Evolutionary conservation across 768 basidiomycete species (phyloP), one percentile per base, ranked within the genome.

Genomic region (Gloeopeniophorella convolvens): DNA sequence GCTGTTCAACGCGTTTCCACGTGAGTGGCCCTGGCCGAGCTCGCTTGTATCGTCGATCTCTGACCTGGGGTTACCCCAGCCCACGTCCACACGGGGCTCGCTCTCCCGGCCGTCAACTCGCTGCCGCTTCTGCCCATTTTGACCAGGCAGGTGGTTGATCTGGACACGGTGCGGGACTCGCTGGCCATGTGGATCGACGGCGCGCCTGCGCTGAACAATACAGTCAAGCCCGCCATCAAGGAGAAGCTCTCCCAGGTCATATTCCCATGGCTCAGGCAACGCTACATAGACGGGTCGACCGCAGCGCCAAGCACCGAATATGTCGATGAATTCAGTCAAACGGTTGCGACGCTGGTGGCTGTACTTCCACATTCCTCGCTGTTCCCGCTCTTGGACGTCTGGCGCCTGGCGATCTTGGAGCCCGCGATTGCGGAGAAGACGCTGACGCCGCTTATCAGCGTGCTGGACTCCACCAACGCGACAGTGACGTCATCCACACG

Each of bases 321-420:
- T 3, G 57, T 62, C 1, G 64, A 71, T 3, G 70, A 71, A 2
- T 63, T 70, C 12, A 56, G 73, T 0, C 60, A 65, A 1, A 58
- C 74, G 4, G 80, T 80, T 3, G 60, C 56, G 5, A 59, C 65
- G 1, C 65, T 90, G 2, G 61, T 63, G 0, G 50, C 63, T 9
- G 68, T 67, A 3, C 75, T 93, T 1, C 72, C 77, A 0, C 47
- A 71, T 0, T 71, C 73, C 8, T 69, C 78, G 32, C 71, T 90
- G 26, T 95, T 94, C 70, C 91, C 92, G 0, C 62, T 93, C 4
- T 75, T 82, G 10, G 92, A 95, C 61, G 71, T 93, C 56, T 88
- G 89, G 84, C 74, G 90, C 1, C 72, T 93, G 9, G 84, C 83
- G 0, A 63, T 89, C 15, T 75, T 93, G 18, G 83, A 89, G 63